phyloP scores from a whole-genome alignment of 2,329 filamentous ascomycete genomes.

The Colletotrichum viniferum region DNA sequence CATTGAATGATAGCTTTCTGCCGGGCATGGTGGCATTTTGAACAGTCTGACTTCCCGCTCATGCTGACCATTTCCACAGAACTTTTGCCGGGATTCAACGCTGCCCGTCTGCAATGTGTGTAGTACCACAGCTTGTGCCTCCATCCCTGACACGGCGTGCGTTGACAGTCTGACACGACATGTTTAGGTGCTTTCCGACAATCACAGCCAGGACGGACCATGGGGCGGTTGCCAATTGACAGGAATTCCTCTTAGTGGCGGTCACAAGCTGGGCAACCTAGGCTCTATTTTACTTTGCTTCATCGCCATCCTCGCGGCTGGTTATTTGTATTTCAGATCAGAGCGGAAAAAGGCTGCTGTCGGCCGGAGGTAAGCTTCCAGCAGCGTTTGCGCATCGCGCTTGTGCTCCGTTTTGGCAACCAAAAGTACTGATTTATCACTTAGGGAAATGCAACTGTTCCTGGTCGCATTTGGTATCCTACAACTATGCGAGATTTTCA shows the following conservation, averaged over 20 bases:
- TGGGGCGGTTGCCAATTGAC: conserved; percentile 75
- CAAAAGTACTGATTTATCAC: conserved; percentile 17
- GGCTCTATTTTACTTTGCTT: conserved; percentile 88
- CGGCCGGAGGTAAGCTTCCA: conserved; percentile 73
- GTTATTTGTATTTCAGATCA: conserved; percentile 77
- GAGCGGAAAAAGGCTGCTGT: conserved; percentile 93
- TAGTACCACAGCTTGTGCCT: conserved; percentile 24
- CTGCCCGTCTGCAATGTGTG: conserved; percentile 85
- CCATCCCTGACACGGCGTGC: conserved; percentile 10
- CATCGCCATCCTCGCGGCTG: conserved; percentile 72
- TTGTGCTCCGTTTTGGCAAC: conserved; percentile 21
- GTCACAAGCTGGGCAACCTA: conserved; percentile 77
- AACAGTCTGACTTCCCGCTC: conserved; percentile 26
- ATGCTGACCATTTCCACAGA: conserved; percentile 46
- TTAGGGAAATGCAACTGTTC: conserved; percentile 95
- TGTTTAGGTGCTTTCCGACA: conserved; percentile 68
- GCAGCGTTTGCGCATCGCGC: not conserved
- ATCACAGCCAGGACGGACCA: conserved; percentile 61
- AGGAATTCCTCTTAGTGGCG: conserved; percentile 74
- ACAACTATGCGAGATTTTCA: conserved; percentile 95
- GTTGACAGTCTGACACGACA: conserved; percentile 23
- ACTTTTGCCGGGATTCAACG: conserved; percentile 84
- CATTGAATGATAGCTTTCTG: conserved; percentile 17
- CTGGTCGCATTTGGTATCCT: conserved; percentile 85
- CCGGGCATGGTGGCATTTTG: not conserved